Conservation (phyloP, 345 rosid species). For the Streptanthus diversifolius region DNA sequence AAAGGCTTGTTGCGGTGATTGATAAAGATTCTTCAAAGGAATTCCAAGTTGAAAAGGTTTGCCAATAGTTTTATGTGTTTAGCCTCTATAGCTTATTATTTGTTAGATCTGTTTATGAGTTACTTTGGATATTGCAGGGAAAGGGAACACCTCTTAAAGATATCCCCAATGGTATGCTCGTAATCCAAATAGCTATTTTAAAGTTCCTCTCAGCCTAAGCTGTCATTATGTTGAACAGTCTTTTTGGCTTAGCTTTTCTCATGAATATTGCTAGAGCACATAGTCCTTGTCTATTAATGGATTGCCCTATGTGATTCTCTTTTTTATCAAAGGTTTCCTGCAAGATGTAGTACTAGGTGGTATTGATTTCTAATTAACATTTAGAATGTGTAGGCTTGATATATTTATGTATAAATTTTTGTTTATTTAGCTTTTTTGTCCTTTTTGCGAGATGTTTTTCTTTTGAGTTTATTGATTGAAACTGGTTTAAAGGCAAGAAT, state of each 20-base stretch:
- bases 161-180: conserved; percentile 79
- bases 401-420: not conserved
- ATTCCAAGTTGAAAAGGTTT: conserved; percentile 74
- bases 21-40: conserved; percentile 71
- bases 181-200: not conserved
- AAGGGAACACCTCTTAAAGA: conserved; percentile 81
- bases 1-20: conserved; percentile 78
- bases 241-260: conserved; percentile 9
- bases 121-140: conserved; percentile 59
- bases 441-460: not conserved
- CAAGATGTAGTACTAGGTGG: not conserved
- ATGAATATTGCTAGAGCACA: not conserved
- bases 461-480: not conserved
- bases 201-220: not conserved
- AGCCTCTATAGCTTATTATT: not conserved
- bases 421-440: not conserved
- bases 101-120: conserved; percentile 14
- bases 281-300: not conserved
- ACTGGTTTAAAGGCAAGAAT: conserved; percentile 1
- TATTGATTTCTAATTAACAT: not conserved
- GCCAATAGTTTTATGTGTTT: not conserved
- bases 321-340: not conserved
- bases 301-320: not conserved
- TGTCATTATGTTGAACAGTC: not conserved
- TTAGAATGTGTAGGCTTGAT: not conserved